Percentiles rank a stretch among this genome's conserved stretches.
Evolutionary conservation across 805 yeast species (phyloP).

Genomic region (Priceomyces haplophilus): DNA sequence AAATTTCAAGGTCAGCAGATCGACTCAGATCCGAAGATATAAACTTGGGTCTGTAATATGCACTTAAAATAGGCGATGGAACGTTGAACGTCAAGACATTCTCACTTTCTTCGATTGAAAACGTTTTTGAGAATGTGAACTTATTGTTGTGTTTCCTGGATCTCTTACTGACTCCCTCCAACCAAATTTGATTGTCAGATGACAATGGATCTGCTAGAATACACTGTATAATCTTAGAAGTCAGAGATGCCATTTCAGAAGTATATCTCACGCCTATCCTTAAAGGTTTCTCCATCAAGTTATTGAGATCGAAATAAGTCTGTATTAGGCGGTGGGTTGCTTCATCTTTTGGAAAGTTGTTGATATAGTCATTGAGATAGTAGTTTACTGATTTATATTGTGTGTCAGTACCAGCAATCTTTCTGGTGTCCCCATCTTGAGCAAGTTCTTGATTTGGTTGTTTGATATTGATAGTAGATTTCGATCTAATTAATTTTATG

Average conservation of each 20-base stretch:
- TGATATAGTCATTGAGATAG: slow-evolving; percentile 12
- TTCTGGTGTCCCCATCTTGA: neutral
- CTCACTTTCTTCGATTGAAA: slow-evolving; percentile 3
- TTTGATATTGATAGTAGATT: neutral
- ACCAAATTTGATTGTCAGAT: slow-evolving; percentile 30
- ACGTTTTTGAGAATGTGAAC: slow-evolving; percentile 15
- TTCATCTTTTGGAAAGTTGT: slow-evolving; percentile 20
- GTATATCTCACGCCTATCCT: slow-evolving; percentile 35
- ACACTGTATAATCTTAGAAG: slow-evolving; percentile 33
- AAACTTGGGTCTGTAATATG: slow-evolving; percentile 23
- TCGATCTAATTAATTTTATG: neutral
- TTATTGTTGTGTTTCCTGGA: slow-evolving; percentile 15
- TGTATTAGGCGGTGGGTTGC: slow-evolving; percentile 11
- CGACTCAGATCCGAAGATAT: slow-evolving; percentile 8
- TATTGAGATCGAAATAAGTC: slow-evolving; percentile 2
- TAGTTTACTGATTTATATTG: neutral
- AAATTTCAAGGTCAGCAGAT: slow-evolving; percentile 16
- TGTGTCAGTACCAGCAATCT: neutral
- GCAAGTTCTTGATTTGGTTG: neutral
- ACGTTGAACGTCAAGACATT: slow-evolving; percentile 14
- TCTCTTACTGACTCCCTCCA: slow-evolving; percentile 21
- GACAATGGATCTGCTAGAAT: slow-evolving; percentile 42
- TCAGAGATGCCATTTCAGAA: slow-evolving; percentile 14
- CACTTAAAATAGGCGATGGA: slow-evolving; percentile 31
- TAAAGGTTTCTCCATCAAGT: slow-evolving; percentile 11